Conservation (phyloP, 768 basidiomycete genomes). For the Cubamyces sp. region DNA sequence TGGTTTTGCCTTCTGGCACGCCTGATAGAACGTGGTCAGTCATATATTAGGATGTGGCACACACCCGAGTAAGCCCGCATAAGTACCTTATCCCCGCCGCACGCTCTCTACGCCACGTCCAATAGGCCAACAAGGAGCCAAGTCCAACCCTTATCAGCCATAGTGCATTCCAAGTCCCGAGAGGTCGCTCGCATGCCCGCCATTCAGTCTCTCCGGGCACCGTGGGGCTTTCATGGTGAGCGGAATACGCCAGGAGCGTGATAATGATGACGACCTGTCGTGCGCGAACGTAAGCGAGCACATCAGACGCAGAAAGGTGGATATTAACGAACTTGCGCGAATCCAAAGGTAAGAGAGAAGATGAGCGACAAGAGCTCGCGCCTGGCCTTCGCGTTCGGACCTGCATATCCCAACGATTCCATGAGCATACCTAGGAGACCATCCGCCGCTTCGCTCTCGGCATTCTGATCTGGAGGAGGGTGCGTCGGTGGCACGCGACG, state of each 20-base stretch:
- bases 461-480: background rate
- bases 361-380: constrained; percentile 57
- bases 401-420: constrained; percentile 51
- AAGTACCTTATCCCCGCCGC: constrained; percentile 24
- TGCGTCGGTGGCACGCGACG: background rate
- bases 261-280: constrained; percentile 55
- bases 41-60: too few relatives aligned
- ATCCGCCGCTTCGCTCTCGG: background rate
- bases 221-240: constrained; percentile 50
- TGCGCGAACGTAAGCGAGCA: background rate
- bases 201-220: constrained; percentile 53
- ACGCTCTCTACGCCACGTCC: constrained; percentile 52
- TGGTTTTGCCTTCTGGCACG: background rate
- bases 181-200: constrained; percentile 62
- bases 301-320: constrained; percentile 10
- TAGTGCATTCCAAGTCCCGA: constrained; percentile 68
- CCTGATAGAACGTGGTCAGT: background rate
- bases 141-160: constrained; percentile 62
- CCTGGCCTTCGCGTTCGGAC: constrained; percentile 53
- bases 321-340: constrained; percentile 50
- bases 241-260: constrained; percentile 52
- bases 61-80: background rate
- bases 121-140: constrained; percentile 53
- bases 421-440: constrained; percentile 17
- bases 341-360: constrained; percentile 53